Evolutionary conservation across 352 stramenopile species (phyloP).

Genomic region (Phytopythium ostracodes): DNA sequence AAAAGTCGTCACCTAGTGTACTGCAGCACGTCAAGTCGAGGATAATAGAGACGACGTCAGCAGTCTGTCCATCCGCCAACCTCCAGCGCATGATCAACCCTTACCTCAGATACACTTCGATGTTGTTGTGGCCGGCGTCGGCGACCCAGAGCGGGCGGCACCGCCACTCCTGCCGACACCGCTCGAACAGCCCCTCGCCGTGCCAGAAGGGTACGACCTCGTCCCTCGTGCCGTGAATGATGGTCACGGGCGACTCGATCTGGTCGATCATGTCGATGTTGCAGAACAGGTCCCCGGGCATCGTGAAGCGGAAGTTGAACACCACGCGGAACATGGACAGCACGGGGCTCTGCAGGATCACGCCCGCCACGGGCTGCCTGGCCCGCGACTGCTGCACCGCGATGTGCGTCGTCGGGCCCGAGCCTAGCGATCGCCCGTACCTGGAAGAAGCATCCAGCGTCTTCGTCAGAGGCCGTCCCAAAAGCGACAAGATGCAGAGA

Average conservation of each 20-base stretch:
- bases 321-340: constrained; percentile 97
- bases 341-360: constrained; percentile 96
- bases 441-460: constrained; percentile 22
- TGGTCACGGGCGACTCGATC: constrained; percentile 93
- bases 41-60: neutral
- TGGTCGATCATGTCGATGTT: constrained; percentile 95
- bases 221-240: constrained; percentile 98
- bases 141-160: constrained; percentile 97
- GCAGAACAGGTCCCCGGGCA: constrained; percentile 96
- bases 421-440: constrained; percentile 90
- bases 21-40: constrained; percentile 19
- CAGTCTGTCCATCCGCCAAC: no score
- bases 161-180: constrained; percentile 89
- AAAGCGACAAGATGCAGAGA: constrained; percentile 9
- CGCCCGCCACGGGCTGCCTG: constrained; percentile 89
- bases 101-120: constrained; percentile 93
- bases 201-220: constrained; percentile 99
- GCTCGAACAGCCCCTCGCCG: constrained; percentile 92
- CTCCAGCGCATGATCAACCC: no score
- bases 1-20: constrained; percentile 73
- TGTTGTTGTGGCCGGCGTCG: constrained; percentile 98
- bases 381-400: constrained; percentile 90
- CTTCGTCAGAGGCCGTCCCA: no score
- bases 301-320: constrained; percentile 98
- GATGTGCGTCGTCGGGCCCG: constrained; percentile 95